Evolutionary conservation across 306 rosid species (phyloP).

Genomic region (Lathyrus sativus): DNA sequence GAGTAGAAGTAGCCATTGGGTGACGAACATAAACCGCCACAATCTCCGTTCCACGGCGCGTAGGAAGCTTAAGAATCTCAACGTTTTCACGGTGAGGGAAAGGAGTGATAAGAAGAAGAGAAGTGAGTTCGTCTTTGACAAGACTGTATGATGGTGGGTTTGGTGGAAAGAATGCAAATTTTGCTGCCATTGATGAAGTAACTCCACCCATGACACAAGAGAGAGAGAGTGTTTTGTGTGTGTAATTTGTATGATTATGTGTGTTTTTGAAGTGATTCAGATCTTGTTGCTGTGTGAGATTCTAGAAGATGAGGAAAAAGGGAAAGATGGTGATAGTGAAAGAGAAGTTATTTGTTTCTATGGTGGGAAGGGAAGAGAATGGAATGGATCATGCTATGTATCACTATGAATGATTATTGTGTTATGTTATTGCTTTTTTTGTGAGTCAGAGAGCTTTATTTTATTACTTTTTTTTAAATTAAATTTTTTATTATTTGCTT

Average conservation of each 20-base stretch:
- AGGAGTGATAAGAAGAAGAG: conserved; percentile 73
- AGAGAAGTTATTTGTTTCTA: conserved; percentile 32
- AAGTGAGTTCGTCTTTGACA: conserved; percentile 60
- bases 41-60: conserved; percentile 78
- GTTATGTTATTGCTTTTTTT: neutral
- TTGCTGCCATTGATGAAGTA: conserved; percentile 97
- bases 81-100: conserved; percentile 92
- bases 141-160: conserved; percentile 81
- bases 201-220: conserved; percentile 81
- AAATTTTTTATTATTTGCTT: neutral
- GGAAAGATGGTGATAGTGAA: conserved; percentile 38
- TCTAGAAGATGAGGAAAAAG: conserved; percentile 42
- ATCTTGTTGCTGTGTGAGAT: conserved; percentile 4
- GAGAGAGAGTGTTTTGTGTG: neutral
- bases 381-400: neutral
- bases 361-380: neutral
- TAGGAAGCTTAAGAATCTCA: conserved; percentile 70
- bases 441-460: neutral
- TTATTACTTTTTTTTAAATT: no score
- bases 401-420: neutral
- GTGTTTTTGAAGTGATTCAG: conserved; percentile 8
- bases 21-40: conserved; percentile 82
- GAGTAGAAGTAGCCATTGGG: conserved; percentile 84
- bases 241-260: neutral
- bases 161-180: conserved; percentile 94